These are phyloP conservation scores for Casuarina glauca DNA, from an alignment of 306 rosid genomes.

Conservation along the genomic window DNA sequence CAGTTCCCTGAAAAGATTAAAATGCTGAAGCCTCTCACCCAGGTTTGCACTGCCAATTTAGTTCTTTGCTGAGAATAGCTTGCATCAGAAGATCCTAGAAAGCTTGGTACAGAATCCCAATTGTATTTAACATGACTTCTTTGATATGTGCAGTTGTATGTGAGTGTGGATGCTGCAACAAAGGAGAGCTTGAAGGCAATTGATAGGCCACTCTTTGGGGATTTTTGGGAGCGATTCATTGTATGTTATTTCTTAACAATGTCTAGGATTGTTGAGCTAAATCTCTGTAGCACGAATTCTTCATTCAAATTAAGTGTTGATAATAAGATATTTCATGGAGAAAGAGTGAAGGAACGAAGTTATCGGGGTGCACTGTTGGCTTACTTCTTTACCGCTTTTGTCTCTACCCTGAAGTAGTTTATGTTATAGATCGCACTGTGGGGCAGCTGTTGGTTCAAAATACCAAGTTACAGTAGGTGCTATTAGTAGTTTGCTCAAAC, in stretches of 20 bases:
- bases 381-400: not conserved
- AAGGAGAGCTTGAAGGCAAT: constrained; percentile 94
- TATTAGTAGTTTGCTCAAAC: not conserved
- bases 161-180: constrained; percentile 97
- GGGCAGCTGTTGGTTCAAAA: not conserved
- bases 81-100: constrained; percentile 13
- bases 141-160: constrained; percentile 74
- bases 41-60: constrained; percentile 44
- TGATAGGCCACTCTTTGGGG: constrained; percentile 97
- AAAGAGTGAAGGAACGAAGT: not conserved
- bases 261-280: not conserved
- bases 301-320: not conserved
- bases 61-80: not conserved
- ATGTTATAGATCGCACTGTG: not conserved
- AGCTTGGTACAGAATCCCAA: constrained; percentile 8
- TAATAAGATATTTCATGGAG: not conserved
- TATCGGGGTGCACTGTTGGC: not conserved
- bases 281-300: constrained; percentile 16
- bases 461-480: not conserved
- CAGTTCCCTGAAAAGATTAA: constrained; percentile 94
- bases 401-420: not conserved
- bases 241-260: constrained; percentile 46
- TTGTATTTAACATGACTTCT: constrained; percentile 23
- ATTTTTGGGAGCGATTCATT: constrained; percentile 95
- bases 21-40: constrained; percentile 72